Base-by-base conservation (phyloP, 148 eudicot species). In the Limonium bicolor region DNA sequence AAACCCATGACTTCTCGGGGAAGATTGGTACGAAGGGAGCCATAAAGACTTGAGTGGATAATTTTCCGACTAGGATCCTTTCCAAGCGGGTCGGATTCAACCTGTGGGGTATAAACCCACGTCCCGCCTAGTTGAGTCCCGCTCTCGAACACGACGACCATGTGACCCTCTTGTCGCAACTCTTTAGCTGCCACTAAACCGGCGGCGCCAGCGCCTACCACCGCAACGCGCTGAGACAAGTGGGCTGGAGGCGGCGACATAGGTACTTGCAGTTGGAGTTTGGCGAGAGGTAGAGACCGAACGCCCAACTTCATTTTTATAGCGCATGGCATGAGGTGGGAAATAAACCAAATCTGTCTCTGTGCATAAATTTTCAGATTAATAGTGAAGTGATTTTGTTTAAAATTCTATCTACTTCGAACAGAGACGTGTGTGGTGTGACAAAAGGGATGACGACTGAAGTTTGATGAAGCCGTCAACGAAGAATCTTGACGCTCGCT, bases 171-270 rank as follows among this genome's bases (percentile, higher is more conserved):
- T 3, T 58, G 69, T 1, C 67, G 60, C 51, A 80, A 82, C 65
- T 80, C 92, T 13, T 63, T 76, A 16, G 87, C 93, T 27, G 97
- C 82, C 53, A 54, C 68, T 6, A 90, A 72, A 0, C 97, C 95
- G 19, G 83, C 77, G 22, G 95, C 77, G 21, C 95, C 97, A 58
- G 77, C 85, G 27, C 97, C 97, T 46, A 90, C 70, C 2, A 90
- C 87, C 61, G 95, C 95, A 43, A 90, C 93, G 41, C 41, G 47
- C 9, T 53, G 61, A 44, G 71, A 33, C 7, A 59, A 13, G 2
- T 56, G 62, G 19, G 38, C 12, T 6, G 50, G 26, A 25, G 51
- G 63, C 66, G n/a, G n/a, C n/a, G n/a, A n/a, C n/a, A n/a, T n/a
- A n/a, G n/a, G n/a, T n/a, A n/a, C n/a, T n/a, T n/a, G n/a, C n/a